phyloP scores from a whole-genome alignment of 495 filamentous ascomycete species.

The Aspergillus nidulans region DNA sequence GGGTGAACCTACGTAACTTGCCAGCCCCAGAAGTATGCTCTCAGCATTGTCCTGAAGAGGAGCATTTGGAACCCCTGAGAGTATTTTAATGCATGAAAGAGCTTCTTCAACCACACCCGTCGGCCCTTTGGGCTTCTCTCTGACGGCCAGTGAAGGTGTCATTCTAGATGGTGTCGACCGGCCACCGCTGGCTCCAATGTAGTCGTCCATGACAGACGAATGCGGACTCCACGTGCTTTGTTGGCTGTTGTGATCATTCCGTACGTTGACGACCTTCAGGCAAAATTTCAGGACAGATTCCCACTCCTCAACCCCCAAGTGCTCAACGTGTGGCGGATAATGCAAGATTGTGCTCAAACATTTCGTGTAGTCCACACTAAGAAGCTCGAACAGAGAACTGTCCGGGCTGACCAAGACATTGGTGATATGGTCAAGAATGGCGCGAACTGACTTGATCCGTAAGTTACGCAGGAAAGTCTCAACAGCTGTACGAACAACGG shows the following conservation, averaged over 20 bases:
- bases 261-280: constrained; percentile 22
- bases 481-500: constrained; percentile 65
- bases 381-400: constrained; percentile 63
- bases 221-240: constrained; percentile 25
- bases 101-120: constrained; percentile 51
- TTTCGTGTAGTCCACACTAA: constrained; percentile 75
- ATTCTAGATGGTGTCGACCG: constrained; percentile 31
- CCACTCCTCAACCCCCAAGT: constrained; percentile 66
- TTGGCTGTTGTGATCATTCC: constrained; percentile 26
- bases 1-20: constrained; percentile 60
- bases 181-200: constrained; percentile 21
- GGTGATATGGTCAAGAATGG: constrained; percentile 75
- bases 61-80: constrained; percentile 66
- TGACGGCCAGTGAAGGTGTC: constrained; percentile 25
- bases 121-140: constrained; percentile 25
- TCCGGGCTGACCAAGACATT: constrained; percentile 60
- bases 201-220: constrained; percentile 25
- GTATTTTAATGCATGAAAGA: constrained; percentile 58
- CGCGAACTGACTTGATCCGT: constrained; percentile 68
- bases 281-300: constrained; percentile 64
- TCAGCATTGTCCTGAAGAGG: constrained; percentile 58
- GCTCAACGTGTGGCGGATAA: constrained; percentile 72
- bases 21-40: constrained; percentile 52
- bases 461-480: constrained; percentile 63
- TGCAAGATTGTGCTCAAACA: constrained; percentile 64